Conservation (phyloP, 495 filamentous ascomycete genomes). For the Podospora pseudoanserina region DNA sequence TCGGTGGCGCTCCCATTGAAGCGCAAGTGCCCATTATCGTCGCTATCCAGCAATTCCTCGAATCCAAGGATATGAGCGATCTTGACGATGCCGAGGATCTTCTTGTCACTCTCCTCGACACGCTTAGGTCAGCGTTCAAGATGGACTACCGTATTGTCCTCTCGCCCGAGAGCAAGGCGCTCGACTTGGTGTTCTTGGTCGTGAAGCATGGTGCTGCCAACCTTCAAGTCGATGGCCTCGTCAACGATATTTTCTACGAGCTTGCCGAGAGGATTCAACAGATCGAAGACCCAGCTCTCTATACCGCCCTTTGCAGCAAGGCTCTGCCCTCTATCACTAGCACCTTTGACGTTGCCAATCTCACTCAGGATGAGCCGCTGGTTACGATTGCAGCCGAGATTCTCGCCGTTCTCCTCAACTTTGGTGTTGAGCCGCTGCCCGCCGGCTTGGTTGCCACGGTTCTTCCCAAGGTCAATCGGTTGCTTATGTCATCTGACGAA, state of each 20-base stretch:
- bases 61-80: constrained; percentile 73
- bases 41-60: constrained; percentile 73
- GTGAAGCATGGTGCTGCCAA: constrained; percentile 83
- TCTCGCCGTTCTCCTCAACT: constrained; percentile 72
- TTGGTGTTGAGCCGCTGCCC: constrained; percentile 79
- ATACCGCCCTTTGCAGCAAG: constrained; percentile 77
- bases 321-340: constrained; percentile 82
- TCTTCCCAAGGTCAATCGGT: constrained; percentile 79
- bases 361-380: constrained; percentile 79
- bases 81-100: constrained; percentile 84
- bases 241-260: constrained; percentile 87
- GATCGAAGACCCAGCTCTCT: constrained; percentile 61
- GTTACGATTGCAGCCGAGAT: constrained; percentile 80
- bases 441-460: constrained; percentile 77
- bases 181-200: constrained; percentile 85
- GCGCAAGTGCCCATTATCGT: constrained; percentile 71
- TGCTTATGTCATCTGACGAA: constrained; percentile 76
- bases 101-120: constrained; percentile 84
- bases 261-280: constrained; percentile 56
- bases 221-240: constrained; percentile 77
- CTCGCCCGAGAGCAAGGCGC: constrained; percentile 57
- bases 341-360: constrained; percentile 79
- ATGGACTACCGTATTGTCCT: constrained; percentile 71
- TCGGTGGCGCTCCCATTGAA: constrained; percentile 47
- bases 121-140: constrained; percentile 75